A percentile compares a stretch with the other conserved stretches of the same genome.
These are phyloP conservation scores for Malus hybrid DNA, from an alignment of 331 rosid genomes.

Conservation along the genomic window DNA sequence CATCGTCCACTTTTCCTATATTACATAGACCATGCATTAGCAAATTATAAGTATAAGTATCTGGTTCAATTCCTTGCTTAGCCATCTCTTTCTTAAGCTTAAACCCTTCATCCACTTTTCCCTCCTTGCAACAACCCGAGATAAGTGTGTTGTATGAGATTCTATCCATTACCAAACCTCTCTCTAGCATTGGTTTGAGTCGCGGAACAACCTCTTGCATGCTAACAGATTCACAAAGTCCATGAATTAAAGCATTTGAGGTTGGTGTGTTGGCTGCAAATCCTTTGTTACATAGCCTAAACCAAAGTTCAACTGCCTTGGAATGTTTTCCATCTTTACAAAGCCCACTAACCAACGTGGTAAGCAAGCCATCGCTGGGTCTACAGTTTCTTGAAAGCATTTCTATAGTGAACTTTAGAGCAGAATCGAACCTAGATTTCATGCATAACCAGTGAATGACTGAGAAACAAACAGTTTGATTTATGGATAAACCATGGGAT, in stretches of 20 bases:
- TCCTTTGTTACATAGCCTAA: constrained; percentile 47
- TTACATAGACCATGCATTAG: constrained; percentile 52
- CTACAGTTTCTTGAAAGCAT: constrained; percentile 49
- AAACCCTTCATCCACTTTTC: constrained; percentile 43
- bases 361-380: constrained; percentile 55
- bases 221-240: constrained; percentile 48
- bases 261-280: constrained; percentile 46
- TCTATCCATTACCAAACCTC: constrained; percentile 52
- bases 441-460: constrained; percentile 47
- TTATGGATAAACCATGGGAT: constrained; percentile 27
- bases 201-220: constrained; percentile 39
- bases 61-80: constrained; percentile 48
- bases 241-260: constrained; percentile 70
- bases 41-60: constrained; percentile 55
- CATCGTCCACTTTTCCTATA: constrained; percentile 53
- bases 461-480: constrained; percentile 43
- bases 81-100: constrained; percentile 54
- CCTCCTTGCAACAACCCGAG: constrained; percentile 52
- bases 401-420: constrained; percentile 30
- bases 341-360: constrained; percentile 53
- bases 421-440: constrained; percentile 46
- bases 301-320: constrained; percentile 68
- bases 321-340: constrained; percentile 51
- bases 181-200: constrained; percentile 44
- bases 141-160: constrained; percentile 74